Percentiles rank a stretch among this genome's conserved stretches.
phyloP scores from a whole-genome alignment of 2,329 filamentous ascomycete species.

The Berkeleyomyces basicola region DNA sequence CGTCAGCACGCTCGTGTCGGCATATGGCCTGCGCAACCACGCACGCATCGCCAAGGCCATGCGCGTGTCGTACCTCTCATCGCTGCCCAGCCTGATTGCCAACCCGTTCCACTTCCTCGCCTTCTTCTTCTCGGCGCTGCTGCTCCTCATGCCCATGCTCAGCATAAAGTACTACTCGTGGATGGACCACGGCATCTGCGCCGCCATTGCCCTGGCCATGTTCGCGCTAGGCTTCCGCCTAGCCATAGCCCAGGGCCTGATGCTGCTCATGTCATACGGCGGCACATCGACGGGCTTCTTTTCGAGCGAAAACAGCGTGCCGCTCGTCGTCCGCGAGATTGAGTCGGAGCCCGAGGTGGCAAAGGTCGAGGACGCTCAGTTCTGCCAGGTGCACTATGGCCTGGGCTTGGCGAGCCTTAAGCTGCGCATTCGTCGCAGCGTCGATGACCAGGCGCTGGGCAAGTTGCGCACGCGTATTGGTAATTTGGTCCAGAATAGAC shows the following conservation, averaged over 20 bases:
- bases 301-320: slow-evolving; percentile 32
- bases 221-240: slow-evolving; percentile 70
- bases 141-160: slow-evolving; percentile 68
- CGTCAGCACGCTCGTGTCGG: slow-evolving; percentile 66
- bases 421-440: slow-evolving; percentile 48
- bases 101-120: slow-evolving; percentile 95
- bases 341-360: slow-evolving; percentile 61
- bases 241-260: slow-evolving; percentile 71
- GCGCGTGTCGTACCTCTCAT: slow-evolving; percentile 67
- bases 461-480: slow-evolving; percentile 61
- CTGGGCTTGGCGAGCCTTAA: slow-evolving; percentile 91
- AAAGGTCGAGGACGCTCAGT: slow-evolving; percentile 74
- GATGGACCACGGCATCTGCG: slow-evolving; percentile 69
- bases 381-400: slow-evolving; percentile 98
- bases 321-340: slow-evolving; percentile 69
- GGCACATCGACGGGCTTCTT: slow-evolving; percentile 16
- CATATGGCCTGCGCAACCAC: slow-evolving; percentile 77
- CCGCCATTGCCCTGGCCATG: slow-evolving; percentile 73
- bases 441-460: slow-evolving; percentile 52
- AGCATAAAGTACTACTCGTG: slow-evolving; percentile 58
- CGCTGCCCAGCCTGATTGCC: slow-evolving; percentile 67
- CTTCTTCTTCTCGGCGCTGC: slow-evolving; percentile 63
- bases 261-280: slow-evolving; percentile 85
- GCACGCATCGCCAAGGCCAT: slow-evolving; percentile 82
- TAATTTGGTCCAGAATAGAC: slow-evolving; percentile 63